A percentile compares a stretch with the other conserved stretches of the same genome.
Conservation (phyloP, 306 rosid species). For the Morella rubra region DNA sequence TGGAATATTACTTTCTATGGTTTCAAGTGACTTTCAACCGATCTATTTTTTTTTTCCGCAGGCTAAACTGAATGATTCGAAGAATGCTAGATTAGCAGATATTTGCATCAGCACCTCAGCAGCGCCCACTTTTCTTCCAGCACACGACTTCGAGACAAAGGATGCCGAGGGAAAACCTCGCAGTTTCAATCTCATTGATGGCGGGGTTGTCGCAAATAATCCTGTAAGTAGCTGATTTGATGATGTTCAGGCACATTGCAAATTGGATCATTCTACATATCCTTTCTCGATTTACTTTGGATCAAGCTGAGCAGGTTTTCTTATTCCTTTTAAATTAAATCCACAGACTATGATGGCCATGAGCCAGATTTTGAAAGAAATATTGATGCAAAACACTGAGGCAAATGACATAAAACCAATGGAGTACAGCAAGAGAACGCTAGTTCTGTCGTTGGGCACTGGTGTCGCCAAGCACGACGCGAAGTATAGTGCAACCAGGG, state of each 20-base stretch:
- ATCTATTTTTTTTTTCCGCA: too few species aligned
- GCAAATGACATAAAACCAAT: not conserved
- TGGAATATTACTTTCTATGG: too few species aligned
- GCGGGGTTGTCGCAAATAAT: slow-evolving; percentile 46
- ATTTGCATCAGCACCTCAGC: slow-evolving; percentile 48
- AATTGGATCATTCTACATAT: not conserved
- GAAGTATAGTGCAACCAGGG: slow-evolving; percentile 38
- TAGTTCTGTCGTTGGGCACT: slow-evolving; percentile 46
- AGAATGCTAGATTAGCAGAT: slow-evolving; percentile 40
- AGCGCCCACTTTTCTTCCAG: slow-evolving; percentile 44
- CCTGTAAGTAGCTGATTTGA: slow-evolving; percentile 31
- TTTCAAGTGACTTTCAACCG: too few species aligned
- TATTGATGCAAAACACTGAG: not conserved
- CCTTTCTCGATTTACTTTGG: not conserved
- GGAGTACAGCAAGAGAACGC: slow-evolving; percentile 17
- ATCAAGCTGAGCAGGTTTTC: not conserved
- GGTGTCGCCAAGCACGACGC: slow-evolving; percentile 39
- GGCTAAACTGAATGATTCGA: slow-evolving; percentile 36
- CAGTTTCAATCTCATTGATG: slow-evolving; percentile 39
- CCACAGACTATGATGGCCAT: slow-evolving; percentile 46
- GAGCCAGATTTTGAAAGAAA: slow-evolving; percentile 27
- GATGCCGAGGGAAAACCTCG: slow-evolving; percentile 24
- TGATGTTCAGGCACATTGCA: not conserved
- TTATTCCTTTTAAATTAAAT: not conserved
- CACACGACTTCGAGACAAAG: slow-evolving; percentile 35